Evolutionary conservation across 139 green algal genomes (phyloP).

Genomic region (Chlorella sp.): DNA sequence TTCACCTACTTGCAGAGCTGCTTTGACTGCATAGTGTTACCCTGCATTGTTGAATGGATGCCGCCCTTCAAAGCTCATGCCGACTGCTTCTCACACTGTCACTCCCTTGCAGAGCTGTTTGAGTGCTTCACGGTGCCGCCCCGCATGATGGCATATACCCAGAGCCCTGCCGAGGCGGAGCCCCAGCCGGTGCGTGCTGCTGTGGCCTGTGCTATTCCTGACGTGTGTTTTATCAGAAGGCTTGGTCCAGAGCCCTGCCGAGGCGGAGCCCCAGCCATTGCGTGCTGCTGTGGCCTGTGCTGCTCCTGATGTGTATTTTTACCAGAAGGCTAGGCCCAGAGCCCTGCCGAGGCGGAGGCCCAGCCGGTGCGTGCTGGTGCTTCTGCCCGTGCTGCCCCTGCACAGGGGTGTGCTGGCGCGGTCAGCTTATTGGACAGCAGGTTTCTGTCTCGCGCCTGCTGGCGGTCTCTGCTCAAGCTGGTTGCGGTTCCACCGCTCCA

Average conservation of each 20-base stretch:
- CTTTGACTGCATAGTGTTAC: no score
- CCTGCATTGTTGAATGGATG: background rate
- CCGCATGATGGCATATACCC: constrained; percentile 68
- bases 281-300: no score
- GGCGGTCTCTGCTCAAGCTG: no score
- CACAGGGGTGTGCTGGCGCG: no score
- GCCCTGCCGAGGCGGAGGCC: constrained; percentile 50
- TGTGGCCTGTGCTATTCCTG: background rate
- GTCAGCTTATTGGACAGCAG: no score
- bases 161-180: constrained; percentile 56
- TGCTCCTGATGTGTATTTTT: no score
- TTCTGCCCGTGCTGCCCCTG: no score
- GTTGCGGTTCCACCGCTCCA: no score
- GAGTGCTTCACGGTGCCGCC: constrained; percentile 79
- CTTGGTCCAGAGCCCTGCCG: background rate
- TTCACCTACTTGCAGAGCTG: no score
- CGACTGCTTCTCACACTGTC: constrained; percentile 66
- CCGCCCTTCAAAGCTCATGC: background rate
- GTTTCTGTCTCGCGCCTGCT: no score
- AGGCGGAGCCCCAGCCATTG: no score
- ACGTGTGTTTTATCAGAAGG: no score
- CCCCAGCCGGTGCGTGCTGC: background rate
- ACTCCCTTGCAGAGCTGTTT: constrained; percentile 81
- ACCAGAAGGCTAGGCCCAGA: constrained; percentile 71
- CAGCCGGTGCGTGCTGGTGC: background rate